Conservation (phyloP, 2,329 filamentous ascomycete species). For the Didymellaceae sp. region DNA sequence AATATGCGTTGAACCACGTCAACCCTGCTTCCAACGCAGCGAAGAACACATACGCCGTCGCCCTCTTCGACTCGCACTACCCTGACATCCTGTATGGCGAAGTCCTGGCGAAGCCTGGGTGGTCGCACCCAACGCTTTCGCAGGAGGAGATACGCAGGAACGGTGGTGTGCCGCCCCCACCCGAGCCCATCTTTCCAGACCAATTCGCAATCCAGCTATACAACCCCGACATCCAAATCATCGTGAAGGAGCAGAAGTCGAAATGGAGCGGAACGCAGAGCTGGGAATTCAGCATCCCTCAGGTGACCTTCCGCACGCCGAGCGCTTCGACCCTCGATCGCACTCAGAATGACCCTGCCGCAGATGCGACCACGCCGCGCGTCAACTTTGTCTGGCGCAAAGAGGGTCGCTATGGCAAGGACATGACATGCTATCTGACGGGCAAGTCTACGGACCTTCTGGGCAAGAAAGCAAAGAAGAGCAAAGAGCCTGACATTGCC, state of each 20-base stretch:
- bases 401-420: constrained; percentile 83
- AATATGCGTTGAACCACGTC: constrained; percentile 80
- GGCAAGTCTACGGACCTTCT: constrained; percentile 72
- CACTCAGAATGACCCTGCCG: constrained; percentile 66
- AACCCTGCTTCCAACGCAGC: constrained; percentile 73
- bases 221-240: constrained; percentile 85
- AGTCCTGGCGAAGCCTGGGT: constrained; percentile 82
- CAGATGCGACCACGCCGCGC: constrained; percentile 66
- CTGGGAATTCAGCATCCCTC: constrained; percentile 94
- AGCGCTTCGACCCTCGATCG: constrained; percentile 80
- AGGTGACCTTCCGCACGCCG: constrained; percentile 81
- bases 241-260: constrained; percentile 72
- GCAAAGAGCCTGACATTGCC: constrained; percentile 92
- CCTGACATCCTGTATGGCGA: constrained; percentile 86
- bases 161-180: constrained; percentile 68
- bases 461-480: constrained; percentile 69
- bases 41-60: constrained; percentile 84
- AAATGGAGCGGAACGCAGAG: constrained; percentile 80
- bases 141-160: constrained; percentile 77
- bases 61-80: constrained; percentile 81
- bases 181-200: constrained; percentile 76
- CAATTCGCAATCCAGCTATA: constrained; percentile 88
- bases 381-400: constrained; percentile 88
- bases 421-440: constrained; percentile 86
- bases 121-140: constrained; percentile 81